These are phyloP conservation scores for Trichoderma sp. DNA, from an alignment of 2,329 filamentous ascomycete genomes.

Conservation along the genomic window DNA sequence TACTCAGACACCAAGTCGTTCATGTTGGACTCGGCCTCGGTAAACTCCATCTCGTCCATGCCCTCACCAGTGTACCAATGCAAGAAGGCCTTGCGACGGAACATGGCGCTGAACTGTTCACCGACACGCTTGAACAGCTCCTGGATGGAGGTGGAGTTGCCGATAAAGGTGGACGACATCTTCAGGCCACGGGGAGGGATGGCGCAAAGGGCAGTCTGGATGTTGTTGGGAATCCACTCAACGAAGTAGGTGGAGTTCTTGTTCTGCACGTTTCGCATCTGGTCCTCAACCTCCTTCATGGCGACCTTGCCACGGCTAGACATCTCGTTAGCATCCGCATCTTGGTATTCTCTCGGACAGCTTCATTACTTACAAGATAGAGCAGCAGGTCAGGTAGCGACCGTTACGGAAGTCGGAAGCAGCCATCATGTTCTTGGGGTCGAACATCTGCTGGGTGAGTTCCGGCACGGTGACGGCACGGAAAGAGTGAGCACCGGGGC, in stretches of 20 bases:
- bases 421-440: conserved; percentile 99
- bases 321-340: conserved; percentile 17
- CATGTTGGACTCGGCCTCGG: conserved; percentile 99
- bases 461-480: conserved; percentile 96
- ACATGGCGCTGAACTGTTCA: conserved; percentile 99
- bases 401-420: conserved; percentile 99
- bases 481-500: conserved; percentile 81
- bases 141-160: conserved; percentile 99
- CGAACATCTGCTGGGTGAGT: conserved; percentile 99
- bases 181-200: conserved; percentile 96
- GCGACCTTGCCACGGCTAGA: conserved; percentile 92
- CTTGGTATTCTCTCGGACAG: neutral
- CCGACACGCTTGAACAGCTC: conserved; percentile 99
- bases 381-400: conserved; percentile 98
- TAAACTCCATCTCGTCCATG: conserved; percentile 99
- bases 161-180: conserved; percentile 99
- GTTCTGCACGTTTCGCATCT: conserved; percentile 99
- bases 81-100: conserved; percentile 99
- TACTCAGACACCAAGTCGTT: conserved; percentile 99
- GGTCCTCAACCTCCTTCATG: conserved; percentile 99
- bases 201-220: conserved; percentile 98
- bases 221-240: conserved; percentile 99
- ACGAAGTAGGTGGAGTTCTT: conserved; percentile 99
- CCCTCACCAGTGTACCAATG: conserved; percentile 99
- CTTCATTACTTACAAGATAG: conserved; percentile 73